These are phyloP conservation scores for Gossypium davidsonii DNA, from an alignment of 441 rosid genomes.

Conservation along the genomic window DNA sequence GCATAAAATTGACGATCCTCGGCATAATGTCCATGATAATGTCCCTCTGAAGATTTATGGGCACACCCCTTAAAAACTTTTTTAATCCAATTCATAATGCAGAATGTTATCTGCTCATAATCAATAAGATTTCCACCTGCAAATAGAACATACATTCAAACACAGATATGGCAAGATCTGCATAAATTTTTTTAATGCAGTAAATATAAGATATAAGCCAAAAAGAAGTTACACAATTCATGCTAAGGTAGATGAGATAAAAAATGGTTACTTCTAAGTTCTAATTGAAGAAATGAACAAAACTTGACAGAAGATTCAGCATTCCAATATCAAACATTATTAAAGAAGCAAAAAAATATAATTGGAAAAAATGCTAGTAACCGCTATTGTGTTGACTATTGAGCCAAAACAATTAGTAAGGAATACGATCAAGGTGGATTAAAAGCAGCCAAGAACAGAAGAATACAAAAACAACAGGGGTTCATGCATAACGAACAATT, in stretches of 20 bases:
- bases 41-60: slow-evolving; percentile 47
- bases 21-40: slow-evolving; percentile 38
- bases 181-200: background rate
- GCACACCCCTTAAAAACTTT: slow-evolving; percentile 76
- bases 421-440: background rate
- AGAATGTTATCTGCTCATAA: slow-evolving; percentile 44
- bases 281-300: background rate
- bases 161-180: background rate
- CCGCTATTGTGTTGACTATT: background rate
- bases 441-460: background rate
- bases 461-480: background rate
- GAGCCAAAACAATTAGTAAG: background rate
- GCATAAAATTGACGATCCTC: slow-evolving; percentile 36
- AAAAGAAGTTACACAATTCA: background rate
- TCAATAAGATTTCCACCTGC: slow-evolving; percentile 38
- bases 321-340: background rate
- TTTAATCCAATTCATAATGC: slow-evolving; percentile 76
- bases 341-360: background rate
- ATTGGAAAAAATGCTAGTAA: background rate
- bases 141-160: slow-evolving; percentile 13
- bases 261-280: background rate
- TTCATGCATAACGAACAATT: slow-evolving; percentile 6
- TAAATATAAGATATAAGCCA: background rate
- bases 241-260: background rate
- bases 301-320: background rate